Evolutionary conservation across 495 filamentous ascomycete genomes (phyloP).

Genomic region (Margaritispora aquatica): DNA sequence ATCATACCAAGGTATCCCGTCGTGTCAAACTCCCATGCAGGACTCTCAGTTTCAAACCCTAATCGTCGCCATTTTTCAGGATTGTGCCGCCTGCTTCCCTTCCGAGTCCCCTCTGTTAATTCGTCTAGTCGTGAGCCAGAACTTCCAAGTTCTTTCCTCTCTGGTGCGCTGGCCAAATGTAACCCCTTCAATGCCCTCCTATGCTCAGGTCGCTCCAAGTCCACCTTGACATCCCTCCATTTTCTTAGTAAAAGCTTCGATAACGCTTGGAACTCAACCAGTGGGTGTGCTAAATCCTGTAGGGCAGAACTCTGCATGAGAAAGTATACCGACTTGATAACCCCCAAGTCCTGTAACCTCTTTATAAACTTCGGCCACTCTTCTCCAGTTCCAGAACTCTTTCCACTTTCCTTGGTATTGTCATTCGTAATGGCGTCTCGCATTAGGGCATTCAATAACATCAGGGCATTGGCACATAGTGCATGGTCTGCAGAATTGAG

Average conservation of each 20-base stretch:
- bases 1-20: conserved; percentile 94
- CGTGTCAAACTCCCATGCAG: conserved; percentile 74
- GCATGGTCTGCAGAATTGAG: conserved; percentile 93
- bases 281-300: conserved; percentile 88
- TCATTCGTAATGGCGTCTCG: conserved; percentile 81
- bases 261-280: conserved; percentile 90
- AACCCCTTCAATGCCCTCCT: conserved; percentile 42
- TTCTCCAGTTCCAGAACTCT: conserved; percentile 37
- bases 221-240: conserved; percentile 80
- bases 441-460: conserved; percentile 92
- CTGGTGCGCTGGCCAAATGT: conserved; percentile 67
- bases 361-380: conserved; percentile 98
- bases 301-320: conserved; percentile 91
- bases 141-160: conserved; percentile 37
- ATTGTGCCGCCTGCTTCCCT: conserved; percentile 62
- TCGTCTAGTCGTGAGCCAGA: conserved; percentile 24
- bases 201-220: conserved; percentile 84
- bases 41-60: conserved; percentile 88
- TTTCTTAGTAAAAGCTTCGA: conserved; percentile 87
- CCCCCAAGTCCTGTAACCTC: conserved; percentile 81
- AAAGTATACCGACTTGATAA: conserved; percentile 84
- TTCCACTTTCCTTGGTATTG: conserved; percentile 30
- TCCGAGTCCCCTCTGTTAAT: conserved; percentile 33
- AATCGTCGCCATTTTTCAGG: conserved; percentile 91
- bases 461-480: conserved; percentile 89